phyloP scores from a whole-genome alignment of 805 yeast genomes.

The Candida sonorensis region DNA sequence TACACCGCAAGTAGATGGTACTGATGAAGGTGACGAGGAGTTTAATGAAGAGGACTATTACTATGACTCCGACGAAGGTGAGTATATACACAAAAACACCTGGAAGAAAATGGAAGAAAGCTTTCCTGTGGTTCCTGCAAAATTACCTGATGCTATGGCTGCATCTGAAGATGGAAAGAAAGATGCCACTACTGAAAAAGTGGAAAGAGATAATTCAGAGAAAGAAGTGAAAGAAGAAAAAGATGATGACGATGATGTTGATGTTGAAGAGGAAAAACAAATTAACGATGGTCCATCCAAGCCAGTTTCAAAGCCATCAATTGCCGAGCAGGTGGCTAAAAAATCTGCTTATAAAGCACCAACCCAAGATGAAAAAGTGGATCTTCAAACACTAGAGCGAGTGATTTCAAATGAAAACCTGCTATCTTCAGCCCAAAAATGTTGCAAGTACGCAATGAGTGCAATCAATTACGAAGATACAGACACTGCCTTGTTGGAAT shows the following conservation, averaged over 20 bases:
- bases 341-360: slow-evolving; percentile 1
- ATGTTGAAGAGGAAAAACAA: slow-evolving; percentile 62
- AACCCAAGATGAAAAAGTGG: slow-evolving; percentile 2
- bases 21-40: slow-evolving; percentile 6
- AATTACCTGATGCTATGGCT: too few relatives aligned
- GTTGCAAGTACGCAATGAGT: slow-evolving; percentile 65
- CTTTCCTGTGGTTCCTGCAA: slow-evolving; percentile 9
- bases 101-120: slow-evolving; percentile 4
- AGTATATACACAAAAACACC: slow-evolving; percentile 10
- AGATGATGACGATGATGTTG: slow-evolving; percentile 59
- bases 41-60: slow-evolving; percentile 14
- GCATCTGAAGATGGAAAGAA: neutral
- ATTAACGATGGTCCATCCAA: slow-evolving; percentile 5
- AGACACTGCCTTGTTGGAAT: slow-evolving; percentile 54
- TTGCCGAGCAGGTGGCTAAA: slow-evolving; percentile 9
- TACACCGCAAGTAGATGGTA: slow-evolving; percentile 4
- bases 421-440: slow-evolving; percentile 44
- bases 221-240: slow-evolving; percentile 43
- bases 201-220: neutral
- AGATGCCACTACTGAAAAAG: neutral
- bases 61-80: slow-evolving; percentile 18
- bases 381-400: slow-evolving; percentile 11
- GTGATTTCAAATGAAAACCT: slow-evolving; percentile 25
- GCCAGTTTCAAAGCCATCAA: slow-evolving; percentile 2
- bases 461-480: slow-evolving; percentile 67